A percentile compares a stretch with the other conserved stretches of the same genome.
Conservation (phyloP, 352 stramenopile species). For the Pythium chondricola region DNA sequence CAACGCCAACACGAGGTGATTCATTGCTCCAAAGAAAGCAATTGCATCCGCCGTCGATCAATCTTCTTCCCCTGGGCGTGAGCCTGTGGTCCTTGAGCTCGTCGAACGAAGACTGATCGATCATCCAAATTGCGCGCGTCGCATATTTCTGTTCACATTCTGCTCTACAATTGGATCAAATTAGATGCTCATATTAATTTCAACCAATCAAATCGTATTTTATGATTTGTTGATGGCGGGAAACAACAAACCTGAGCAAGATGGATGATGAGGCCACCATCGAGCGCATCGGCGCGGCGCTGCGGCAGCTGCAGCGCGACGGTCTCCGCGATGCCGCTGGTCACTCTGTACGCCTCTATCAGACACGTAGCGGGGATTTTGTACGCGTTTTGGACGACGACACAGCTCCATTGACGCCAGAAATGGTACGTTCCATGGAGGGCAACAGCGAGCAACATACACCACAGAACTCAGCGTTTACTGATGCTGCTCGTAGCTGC, state of each 20-base stretch:
- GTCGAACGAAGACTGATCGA: no score
- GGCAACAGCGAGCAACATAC: constrained; percentile 3
- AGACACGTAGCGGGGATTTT: constrained; percentile 33
- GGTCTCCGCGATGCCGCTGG: constrained; percentile 10
- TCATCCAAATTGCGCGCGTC: no score
- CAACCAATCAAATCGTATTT: background rate
- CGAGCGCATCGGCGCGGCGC: constrained; percentile 15
- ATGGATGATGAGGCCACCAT: constrained; percentile 9
- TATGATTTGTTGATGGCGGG: background rate
- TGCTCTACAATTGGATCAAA: no score
- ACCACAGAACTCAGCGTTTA: background rate
- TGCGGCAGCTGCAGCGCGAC: constrained; percentile 6
- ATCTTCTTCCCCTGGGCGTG: no score
- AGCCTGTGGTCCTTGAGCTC: no score
- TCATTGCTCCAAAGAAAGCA: no score
- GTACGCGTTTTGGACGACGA: constrained; percentile 54
- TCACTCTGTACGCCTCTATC: constrained; percentile 47
- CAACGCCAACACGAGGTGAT: no score
- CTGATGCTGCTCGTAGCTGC: constrained; percentile 20
- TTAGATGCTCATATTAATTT: constrained; percentile 10
- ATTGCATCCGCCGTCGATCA: no score
- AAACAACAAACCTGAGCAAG: no score
- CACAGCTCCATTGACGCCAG: constrained; percentile 43
- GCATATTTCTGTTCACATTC: no score
- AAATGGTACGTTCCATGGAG: constrained; percentile 42